Evolutionary conservation across 192 early-diverging fungal genomes (phyloP), one percentile per base, ranked within the genome.

Genomic region (Oehlia diaphana): DNA sequence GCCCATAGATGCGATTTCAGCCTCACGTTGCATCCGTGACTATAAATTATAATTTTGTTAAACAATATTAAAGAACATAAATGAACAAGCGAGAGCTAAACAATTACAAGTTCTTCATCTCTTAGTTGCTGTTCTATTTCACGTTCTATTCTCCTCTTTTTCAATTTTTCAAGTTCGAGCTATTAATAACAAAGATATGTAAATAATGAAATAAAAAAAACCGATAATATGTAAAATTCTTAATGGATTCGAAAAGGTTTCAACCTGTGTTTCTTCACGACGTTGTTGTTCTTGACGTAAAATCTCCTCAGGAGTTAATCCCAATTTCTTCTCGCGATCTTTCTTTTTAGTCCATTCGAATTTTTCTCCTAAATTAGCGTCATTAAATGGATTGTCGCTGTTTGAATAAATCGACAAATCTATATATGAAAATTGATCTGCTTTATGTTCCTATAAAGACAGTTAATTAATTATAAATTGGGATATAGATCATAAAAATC

Each of bases 271-370:
- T 47, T 94, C 92, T 62, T 86, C 83, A 33, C 86, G 83, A 39
- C 92, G 82, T 28, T 90, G 89, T 23, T 74, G 71, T 28, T 90
- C 90, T 7, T 88, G 78, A 49, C 86, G 79, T 33, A 88, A 86
- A 13, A 89, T 82, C n/a, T 94, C 92, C n/a, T 74, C 72, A 2
- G 85, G 76, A 31, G 82, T 83, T 21, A 93, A 82, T 2, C 96
- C 88, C 19, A 90, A 88, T 67, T 93, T 92, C 62, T 85, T 80
- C 74, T 98, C 97, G 37, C 89, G 85, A 79, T 97, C 94, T 5
- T 93, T 87, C 78, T 99, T 99, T 82, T 99, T 98, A 61, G 93
- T 87, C 97, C 97, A 99, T 26, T 94, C 92, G 83, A 99, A 99
- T 81, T 96, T 97, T 70, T 90, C 88, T 50, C 89, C 87, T 9